Base-by-base conservation (phyloP, 75 land plant species). In the Pinus taeda region DNA sequence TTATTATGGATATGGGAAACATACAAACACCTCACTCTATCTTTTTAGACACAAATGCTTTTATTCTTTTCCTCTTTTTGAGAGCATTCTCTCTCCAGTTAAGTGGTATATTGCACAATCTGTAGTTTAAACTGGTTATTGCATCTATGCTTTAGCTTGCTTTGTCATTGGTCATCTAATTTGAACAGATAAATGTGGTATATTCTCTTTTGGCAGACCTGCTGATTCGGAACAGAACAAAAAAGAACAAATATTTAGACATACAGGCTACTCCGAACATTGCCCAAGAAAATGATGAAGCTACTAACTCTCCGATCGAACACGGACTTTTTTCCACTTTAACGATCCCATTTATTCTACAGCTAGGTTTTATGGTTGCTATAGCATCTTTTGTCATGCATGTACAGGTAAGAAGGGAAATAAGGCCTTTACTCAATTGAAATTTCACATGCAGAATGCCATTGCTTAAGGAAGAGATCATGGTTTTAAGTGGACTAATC, bases 381-480 rank as follows among this genome's bases (percentile, higher is more conserved):
- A 87, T 89, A 39, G 91, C 96, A 63, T 88, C 85, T 70, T 87
- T 93, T 73, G 84, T 90, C 20, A 97, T 97, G 99, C 99, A 95
- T 84, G 94, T 95, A 2, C 98, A 97, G 99, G 99, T 96, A 66
- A 37, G 55, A 42, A 55, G 59, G 4, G 22, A 56, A 73, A 56
- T 73, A 42, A 56, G 57, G 18, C 20, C 29, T 74, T 26, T 39
- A 4, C 11, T 78, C 58, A 57, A n/a, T 56, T 76, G 59, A 78
- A 57, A 69, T 49, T 49, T 49, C 12, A 49, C 55, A 0, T 49
- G 55, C 26, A 49, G 12, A 49, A 49, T 49, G 55, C 11, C 55
- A 49, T 49, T 49, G 55, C 55, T 73, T 13, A 56, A 56, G 6
- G 36, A 73, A 8, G 74, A 6, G 1, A 24, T 55, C 36, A 55